These are phyloP conservation scores for Penicillium brevicompactum DNA, from an alignment of 2,329 filamentous ascomycete genomes.

Conservation along the genomic window DNA sequence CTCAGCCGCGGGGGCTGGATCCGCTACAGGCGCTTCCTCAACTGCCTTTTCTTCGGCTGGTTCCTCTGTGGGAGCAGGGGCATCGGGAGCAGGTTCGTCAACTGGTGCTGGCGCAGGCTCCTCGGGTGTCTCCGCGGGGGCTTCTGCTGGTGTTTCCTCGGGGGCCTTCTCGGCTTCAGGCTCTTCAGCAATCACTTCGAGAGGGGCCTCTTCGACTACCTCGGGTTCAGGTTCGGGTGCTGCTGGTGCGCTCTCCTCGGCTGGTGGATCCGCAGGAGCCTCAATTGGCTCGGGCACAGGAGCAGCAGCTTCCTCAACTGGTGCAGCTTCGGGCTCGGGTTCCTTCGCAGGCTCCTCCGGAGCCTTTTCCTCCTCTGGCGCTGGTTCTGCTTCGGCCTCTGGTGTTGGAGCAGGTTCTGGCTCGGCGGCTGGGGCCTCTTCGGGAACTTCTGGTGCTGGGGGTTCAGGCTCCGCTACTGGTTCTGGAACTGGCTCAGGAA, in stretches of 20 bases:
- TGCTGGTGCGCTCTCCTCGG: neutral
- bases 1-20: neutral
- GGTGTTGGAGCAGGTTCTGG: neutral
- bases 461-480: neutral
- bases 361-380: neutral
- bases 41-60: too few species aligned
- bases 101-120: neutral
- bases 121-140: neutral
- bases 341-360: slow-evolving; percentile 7
- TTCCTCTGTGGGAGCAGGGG: slow-evolving; percentile 1
- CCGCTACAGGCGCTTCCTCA: slow-evolving; percentile 2
- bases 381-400: neutral
- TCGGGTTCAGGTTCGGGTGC: slow-evolving; percentile 11
- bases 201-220: neutral
- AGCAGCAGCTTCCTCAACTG: slow-evolving; percentile 11
- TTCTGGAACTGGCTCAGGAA: neutral
- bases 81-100: too few species aligned
- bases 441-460: neutral
- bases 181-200: neutral
- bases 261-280: neutral
- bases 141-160: neutral
- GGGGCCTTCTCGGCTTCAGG: neutral
- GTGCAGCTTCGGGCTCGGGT: slow-evolving; percentile 1
- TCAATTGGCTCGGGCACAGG: slow-evolving; percentile 1
- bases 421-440: neutral